These are phyloP conservation scores for Suillus subaureus DNA, from an alignment of 768 basidiomycete species.

Conservation along the genomic window DNA sequence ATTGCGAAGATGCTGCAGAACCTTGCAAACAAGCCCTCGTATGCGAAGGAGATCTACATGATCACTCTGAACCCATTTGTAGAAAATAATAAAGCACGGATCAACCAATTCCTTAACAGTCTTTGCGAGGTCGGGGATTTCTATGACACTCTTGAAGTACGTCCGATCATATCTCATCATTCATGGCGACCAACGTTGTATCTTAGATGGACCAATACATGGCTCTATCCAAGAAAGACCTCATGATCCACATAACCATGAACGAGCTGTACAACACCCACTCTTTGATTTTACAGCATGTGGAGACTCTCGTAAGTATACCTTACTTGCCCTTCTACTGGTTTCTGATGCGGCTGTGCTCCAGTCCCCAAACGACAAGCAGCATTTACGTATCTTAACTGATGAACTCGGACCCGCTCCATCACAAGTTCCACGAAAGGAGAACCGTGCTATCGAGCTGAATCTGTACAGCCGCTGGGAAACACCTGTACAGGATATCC, in stretches of 20 bases:
- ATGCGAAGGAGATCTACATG: slow-evolving; percentile 98
- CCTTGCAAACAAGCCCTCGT: slow-evolving; percentile 97
- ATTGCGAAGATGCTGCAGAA: slow-evolving; percentile 99
- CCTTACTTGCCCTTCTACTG: neutral
- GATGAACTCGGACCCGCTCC: slow-evolving; percentile 96
- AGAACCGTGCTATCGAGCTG: slow-evolving; percentile 93
- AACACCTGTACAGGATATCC: slow-evolving; percentile 97
- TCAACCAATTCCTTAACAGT: slow-evolving; percentile 95
- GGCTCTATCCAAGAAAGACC: slow-evolving; percentile 98
- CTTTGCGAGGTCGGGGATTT: slow-evolving; percentile 99
- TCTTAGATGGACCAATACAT: slow-evolving; percentile 98
- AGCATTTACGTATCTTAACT: slow-evolving; percentile 93
- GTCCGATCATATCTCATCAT: slow-evolving; percentile 21
- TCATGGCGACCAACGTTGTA: neutral
- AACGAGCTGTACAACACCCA: slow-evolving; percentile 99
- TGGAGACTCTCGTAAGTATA: slow-evolving; percentile 82
- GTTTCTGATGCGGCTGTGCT: slow-evolving; percentile 10
- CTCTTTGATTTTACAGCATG: slow-evolving; percentile 90
- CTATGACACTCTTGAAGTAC: slow-evolving; percentile 95
- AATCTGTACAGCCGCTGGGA: slow-evolving; percentile 98
- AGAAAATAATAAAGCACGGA: slow-evolving; percentile 96
- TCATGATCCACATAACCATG: slow-evolving; percentile 96
- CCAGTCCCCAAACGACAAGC: slow-evolving; percentile 96
- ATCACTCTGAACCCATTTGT: slow-evolving; percentile 98
- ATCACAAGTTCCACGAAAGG: slow-evolving; percentile 94